Evolutionary conservation across 306 rosid genomes (phyloP), one percentile per base, ranked within the genome.

Genomic region (Hylodesmum podocarpum): DNA sequence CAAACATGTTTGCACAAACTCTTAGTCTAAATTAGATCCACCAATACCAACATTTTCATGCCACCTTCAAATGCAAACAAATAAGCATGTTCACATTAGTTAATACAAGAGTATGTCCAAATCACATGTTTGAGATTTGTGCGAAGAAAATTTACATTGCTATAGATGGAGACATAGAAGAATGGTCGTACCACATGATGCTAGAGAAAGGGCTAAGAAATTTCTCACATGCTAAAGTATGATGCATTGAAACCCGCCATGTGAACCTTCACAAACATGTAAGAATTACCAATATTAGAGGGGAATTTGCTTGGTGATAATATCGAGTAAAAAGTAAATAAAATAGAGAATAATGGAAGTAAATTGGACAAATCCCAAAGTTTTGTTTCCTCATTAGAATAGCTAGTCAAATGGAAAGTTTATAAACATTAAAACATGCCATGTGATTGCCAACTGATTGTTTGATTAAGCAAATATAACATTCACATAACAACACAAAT

Each of bases 391-490:
- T 57, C 55, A 86, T 78, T 84, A 75, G 66, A 75, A 86, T 89
- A 81, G 55, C 39, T 6, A 27, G 74, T 78, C 83, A 54, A 77
- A 83, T 63, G 77, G 72, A 58, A 40, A 79, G 81, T 65, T 82
- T 64, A 29, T 82, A 0, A 34, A 2, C 65, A 25, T 18, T 18
- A 29, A 75, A 87, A 89, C 91, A 82, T 53, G 37, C 81, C 96
- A 93, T 90, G 98, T 93, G 96, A 84, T 29, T 86, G 90, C 88
- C 86, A 86, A 70, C 92, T 76, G 64, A 37, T 79, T 47, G 41
- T 76, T 83, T 67, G 66, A 66, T 78, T 61, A 58, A 57, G 31
- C 65, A 72, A 74, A 77, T 6, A 37, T 59, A 24, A 70, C 13
- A 51, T 44, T 31, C 13, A 62, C 47, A 29, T 22, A 49, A 75